Percentiles rank a stretch among this genome's conserved stretches.
phyloP scores from a whole-genome alignment of 1,139 yeast species.

The Scheffersomyces lignicola region DNA sequence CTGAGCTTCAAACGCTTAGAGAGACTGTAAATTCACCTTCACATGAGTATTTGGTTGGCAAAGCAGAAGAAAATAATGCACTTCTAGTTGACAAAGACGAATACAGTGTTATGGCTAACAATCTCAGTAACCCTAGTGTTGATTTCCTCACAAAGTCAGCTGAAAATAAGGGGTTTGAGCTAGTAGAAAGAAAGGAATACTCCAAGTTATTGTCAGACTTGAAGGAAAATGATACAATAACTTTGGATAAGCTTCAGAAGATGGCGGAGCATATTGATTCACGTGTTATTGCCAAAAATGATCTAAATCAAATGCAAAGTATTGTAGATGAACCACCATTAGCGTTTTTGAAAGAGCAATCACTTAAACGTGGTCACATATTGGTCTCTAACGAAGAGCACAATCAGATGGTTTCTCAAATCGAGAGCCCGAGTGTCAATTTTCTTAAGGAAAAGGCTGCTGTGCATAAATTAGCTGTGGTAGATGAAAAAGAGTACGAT shows the following conservation, averaged over 20 bases:
- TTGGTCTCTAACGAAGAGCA: constrained; percentile 24
- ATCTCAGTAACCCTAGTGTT: constrained; percentile 17
- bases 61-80: constrained; percentile 19
- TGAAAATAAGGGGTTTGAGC: constrained; percentile 12
- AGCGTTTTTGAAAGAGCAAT: constrained; percentile 22
- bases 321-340: constrained; percentile 18
- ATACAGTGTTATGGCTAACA: constrained; percentile 17
- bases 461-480: constrained; percentile 6
- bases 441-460: constrained; percentile 28
- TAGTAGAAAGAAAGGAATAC: constrained; percentile 10
- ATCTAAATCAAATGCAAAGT: constrained; percentile 13
- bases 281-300: constrained; percentile 11
- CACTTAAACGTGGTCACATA: constrained; percentile 16
- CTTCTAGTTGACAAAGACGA: constrained; percentile 17
- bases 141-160: constrained; percentile 16
- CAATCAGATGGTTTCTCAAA: constrained; percentile 25
- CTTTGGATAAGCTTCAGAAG: constrained; percentile 26
- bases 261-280: constrained; percentile 30
- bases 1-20: constrained; percentile 18
- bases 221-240: not conserved
- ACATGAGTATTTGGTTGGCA: constrained; percentile 23
- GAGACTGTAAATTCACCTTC: constrained; percentile 21
- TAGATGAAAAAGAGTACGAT: constrained; percentile 6
- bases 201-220: not conserved
- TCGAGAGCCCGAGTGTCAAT: constrained; percentile 23